These are phyloP conservation scores for Cairneyella variabilis DNA, from an alignment of 495 filamentous ascomycete species.

Conservation along the genomic window DNA sequence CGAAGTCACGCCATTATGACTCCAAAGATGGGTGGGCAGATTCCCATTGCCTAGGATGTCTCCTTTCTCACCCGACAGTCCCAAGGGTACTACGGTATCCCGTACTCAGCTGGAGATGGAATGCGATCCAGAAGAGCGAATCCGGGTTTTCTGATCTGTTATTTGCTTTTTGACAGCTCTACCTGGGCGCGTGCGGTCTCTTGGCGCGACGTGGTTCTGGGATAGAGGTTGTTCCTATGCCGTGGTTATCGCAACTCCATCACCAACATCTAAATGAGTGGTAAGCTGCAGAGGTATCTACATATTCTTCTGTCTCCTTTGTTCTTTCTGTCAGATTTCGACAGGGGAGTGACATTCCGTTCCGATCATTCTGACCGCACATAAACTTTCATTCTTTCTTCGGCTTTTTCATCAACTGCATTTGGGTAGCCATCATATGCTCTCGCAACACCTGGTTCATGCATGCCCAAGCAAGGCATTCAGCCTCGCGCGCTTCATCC, in stretches of 20 bases:
- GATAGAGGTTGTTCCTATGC: neutral
- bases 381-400: neutral
- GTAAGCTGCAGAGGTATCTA: too few species aligned
- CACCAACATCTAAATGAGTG: too few species aligned
- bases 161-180: too few species aligned
- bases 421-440: too few species aligned
- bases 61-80: neutral
- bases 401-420: neutral
- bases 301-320: neutral
- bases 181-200: too few species aligned
- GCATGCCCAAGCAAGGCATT: neutral
- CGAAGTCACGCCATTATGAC: constrained; percentile 13
- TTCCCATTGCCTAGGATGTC: neutral
- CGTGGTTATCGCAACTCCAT: neutral
- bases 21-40: neutral
- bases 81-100: constrained; percentile 4
- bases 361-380: neutral
- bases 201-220: constrained; percentile 7
- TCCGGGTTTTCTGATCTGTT: neutral
- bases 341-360: neutral
- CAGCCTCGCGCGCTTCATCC: neutral
- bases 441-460: neutral
- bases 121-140: neutral
- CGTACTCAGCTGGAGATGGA: neutral
- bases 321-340: neutral